These are phyloP conservation scores for Ehretia macrophylla DNA, from an alignment of 257 asterid genomes.

Conservation along the genomic window DNA sequence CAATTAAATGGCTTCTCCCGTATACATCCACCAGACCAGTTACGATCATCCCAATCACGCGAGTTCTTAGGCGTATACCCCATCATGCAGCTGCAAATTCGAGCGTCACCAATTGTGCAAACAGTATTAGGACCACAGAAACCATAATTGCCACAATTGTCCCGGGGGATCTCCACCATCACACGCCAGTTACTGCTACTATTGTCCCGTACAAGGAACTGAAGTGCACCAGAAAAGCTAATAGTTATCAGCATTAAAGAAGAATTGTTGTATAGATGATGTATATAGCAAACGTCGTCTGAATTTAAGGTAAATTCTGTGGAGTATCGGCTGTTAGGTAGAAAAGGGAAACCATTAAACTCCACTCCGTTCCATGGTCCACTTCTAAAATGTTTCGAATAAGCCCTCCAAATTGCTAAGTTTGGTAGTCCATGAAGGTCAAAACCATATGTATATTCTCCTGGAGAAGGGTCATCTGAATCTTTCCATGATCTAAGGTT, in stretches of 20 bases:
- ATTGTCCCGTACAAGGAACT: neutral
- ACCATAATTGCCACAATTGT: constrained; percentile 31
- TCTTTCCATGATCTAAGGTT: constrained; percentile 58
- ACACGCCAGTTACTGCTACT: constrained; percentile 5
- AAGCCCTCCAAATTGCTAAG: neutral
- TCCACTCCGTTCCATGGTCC: constrained; percentile 83
- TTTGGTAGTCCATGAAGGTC: neutral
- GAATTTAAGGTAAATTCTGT: constrained; percentile 26
- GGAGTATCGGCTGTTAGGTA: constrained; percentile 24
- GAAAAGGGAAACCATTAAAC: constrained; percentile 56
- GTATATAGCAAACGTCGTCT: constrained; percentile 24
- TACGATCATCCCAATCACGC: constrained; percentile 19
- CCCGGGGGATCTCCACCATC: constrained; percentile 6
- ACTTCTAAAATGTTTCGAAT: constrained; percentile 31
- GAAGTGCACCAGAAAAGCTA: neutral
- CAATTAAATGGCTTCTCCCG: constrained; percentile 23
- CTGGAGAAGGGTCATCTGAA: constrained; percentile 12
- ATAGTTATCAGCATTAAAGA: neutral
- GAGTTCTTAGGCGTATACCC: constrained; percentile 34
- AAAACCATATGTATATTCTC: constrained; percentile 38
- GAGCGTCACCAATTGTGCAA: constrained; percentile 19
- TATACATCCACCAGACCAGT: constrained; percentile 30
- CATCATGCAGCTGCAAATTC: constrained; percentile 28
- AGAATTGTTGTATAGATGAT: neutral
- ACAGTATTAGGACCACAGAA: constrained; percentile 32